Evolutionary conservation across 176 grass and related monocot species (phyloP).

Genomic region (Microstegium vimineum): DNA sequence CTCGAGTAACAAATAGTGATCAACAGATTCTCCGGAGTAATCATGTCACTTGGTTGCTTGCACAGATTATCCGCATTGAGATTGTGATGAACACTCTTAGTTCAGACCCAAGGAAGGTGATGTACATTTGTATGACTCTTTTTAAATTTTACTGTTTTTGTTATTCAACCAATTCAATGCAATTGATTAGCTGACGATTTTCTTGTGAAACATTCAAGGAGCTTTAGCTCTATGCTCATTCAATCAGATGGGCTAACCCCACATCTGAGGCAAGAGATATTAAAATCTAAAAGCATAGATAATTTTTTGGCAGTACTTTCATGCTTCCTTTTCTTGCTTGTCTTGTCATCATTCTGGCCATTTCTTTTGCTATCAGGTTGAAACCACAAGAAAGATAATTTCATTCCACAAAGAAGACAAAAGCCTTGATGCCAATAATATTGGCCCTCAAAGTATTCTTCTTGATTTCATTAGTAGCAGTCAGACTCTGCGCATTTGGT

Average conservation of each 20-base stretch:
- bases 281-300: conserved; percentile 1
- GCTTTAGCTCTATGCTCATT: neutral
- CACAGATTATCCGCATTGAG: conserved; percentile 93
- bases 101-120: conserved; percentile 86
- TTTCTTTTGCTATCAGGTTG: conserved; percentile 65
- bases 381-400: conserved; percentile 96
- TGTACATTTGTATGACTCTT: conserved; percentile 20
- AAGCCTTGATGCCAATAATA: conserved; percentile 65
- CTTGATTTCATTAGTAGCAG: conserved; percentile 97
- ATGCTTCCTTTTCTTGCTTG: conserved; percentile 15
- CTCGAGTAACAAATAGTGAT: conserved; percentile 65
- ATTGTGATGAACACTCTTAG: conserved; percentile 84
- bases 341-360: neutral
- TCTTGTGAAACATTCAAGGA: conserved; percentile 5
- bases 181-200: conserved; percentile 17
- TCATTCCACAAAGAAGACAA: conserved; percentile 99
- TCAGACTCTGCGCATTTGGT: conserved; percentile 95
- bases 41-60: conserved; percentile 95
- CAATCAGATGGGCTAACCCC: conserved; percentile 11
- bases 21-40: conserved; percentile 89
- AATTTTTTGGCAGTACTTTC: neutral
- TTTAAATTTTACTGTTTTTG: neutral
- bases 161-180: neutral
- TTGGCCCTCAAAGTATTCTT: conserved; percentile 89
- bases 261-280: conserved; percentile 24